A percentile compares a stretch with the other conserved stretches of the same genome.
phyloP scores from a whole-genome alignment of 768 basidiomycete species.

The Boletales sp. region DNA sequence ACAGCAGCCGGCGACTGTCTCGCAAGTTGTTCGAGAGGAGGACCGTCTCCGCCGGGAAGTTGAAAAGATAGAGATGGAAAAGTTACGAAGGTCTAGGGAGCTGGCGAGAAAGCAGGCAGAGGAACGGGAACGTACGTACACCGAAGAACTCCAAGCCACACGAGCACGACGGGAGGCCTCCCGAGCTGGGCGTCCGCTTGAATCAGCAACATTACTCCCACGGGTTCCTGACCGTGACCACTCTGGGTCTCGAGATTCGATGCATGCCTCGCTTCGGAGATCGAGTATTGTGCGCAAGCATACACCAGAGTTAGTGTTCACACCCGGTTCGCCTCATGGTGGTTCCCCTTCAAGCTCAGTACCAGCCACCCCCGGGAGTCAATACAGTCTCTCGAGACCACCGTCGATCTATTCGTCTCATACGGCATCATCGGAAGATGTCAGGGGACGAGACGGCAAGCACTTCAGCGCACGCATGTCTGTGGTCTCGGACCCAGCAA shows the following conservation, averaged over 20 bases:
- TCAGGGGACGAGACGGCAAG: constrained; percentile 39
- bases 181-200: constrained; percentile 41
- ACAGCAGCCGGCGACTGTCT: constrained; percentile 1
- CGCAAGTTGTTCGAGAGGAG: constrained; percentile 35
- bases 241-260: constrained; percentile 35
- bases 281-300: constrained; percentile 41
- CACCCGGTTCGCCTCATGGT: constrained; percentile 32
- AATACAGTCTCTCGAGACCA: constrained; percentile 44
- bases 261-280: constrained; percentile 19
- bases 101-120: constrained; percentile 36
- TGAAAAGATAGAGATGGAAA: constrained; percentile 47
- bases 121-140: constrained; percentile 51
- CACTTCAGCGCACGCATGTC: constrained; percentile 41
- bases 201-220: constrained; percentile 19
- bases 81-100: constrained; percentile 43
- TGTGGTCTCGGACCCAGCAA: constrained; percentile 31
- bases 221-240: constrained; percentile 31
- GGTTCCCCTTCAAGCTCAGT: constrained; percentile 54
- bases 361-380: constrained; percentile 34
- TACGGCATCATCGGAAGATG: constrained; percentile 57
- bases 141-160: constrained; percentile 59
- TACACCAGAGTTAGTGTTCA: constrained; percentile 42
- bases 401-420: constrained; percentile 54
- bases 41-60: constrained; percentile 44
- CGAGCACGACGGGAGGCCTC: constrained; percentile 57